Percentiles rank a stretch among this genome's conserved stretches.
phyloP scores from a whole-genome alignment of 169 alveolate species.

The Ichthyophthirius multifiliis region DNA sequence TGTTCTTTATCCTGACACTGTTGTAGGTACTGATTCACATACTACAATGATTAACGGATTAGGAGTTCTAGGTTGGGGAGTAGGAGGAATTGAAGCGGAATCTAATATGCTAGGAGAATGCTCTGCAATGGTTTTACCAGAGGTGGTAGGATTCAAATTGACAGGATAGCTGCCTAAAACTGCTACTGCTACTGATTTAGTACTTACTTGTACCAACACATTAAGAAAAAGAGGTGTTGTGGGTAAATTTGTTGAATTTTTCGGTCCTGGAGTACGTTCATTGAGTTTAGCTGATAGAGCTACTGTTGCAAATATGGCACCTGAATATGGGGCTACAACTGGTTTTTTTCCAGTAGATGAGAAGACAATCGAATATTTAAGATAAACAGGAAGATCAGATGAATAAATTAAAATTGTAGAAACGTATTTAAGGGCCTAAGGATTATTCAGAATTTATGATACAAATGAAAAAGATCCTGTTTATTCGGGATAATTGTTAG shows the following conservation, averaged over 20 bases:
- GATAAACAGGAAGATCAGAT: slow-evolving; percentile 89
- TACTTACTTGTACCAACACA: slow-evolving; percentile 86
- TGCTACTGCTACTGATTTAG: slow-evolving; percentile 94
- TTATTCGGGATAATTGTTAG: slow-evolving; percentile 78
- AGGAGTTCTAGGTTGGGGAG: slow-evolving; percentile 96
- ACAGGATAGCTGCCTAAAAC: slow-evolving; percentile 87
- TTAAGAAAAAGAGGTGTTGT: slow-evolving; percentile 95
- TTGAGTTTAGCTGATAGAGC: slow-evolving; percentile 94
- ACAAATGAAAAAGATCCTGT: slow-evolving; percentile 56
- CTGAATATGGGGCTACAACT: slow-evolving; percentile 97
- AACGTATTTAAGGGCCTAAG: slow-evolving; percentile 80
- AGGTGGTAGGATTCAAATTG: slow-evolving; percentile 94
- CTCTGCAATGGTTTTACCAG: slow-evolving; percentile 95
- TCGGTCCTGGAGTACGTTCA: slow-evolving; percentile 89
- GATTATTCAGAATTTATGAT: slow-evolving; percentile 72
- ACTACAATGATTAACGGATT: slow-evolving; percentile 97
- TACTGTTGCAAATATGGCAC: slow-evolving; percentile 97
- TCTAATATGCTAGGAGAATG: slow-evolving; percentile 98
- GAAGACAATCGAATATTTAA: slow-evolving; percentile 87
- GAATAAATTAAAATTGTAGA: slow-evolving; percentile 85
- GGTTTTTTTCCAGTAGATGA: slow-evolving; percentile 96
- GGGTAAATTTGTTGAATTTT: slow-evolving; percentile 95
- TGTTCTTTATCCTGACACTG: slow-evolving; percentile 92
- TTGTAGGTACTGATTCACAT: slow-evolving; percentile 96
- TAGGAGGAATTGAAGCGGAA: slow-evolving; percentile 98